These are phyloP conservation scores for Porpolomopsis calyptriformis DNA, from an alignment of 768 basidiomycete species.

Conservation along the genomic window DNA sequence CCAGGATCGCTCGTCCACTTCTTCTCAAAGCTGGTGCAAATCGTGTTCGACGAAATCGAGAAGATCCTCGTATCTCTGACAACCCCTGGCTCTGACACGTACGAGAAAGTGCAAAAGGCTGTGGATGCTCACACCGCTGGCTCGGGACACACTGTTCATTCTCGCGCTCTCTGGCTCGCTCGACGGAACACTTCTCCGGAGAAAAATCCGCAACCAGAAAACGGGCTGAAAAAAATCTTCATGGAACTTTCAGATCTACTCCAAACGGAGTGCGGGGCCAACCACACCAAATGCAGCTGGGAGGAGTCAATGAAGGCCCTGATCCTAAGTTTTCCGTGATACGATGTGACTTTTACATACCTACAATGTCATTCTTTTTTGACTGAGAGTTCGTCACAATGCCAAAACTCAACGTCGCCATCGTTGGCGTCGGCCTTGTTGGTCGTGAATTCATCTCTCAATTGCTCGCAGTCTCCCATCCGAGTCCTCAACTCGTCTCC, in stretches of 20 bases:
- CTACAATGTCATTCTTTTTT: not conserved
- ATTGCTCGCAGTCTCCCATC: constrained; percentile 53
- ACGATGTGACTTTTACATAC: not conserved
- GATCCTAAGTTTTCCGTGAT: constrained; percentile 53
- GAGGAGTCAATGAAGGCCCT: constrained; percentile 46
- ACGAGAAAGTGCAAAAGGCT: constrained; percentile 30
- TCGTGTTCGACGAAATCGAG: constrained; percentile 38
- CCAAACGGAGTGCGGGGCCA: constrained; percentile 36
- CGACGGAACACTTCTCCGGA: constrained; percentile 9
- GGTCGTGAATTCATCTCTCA: constrained; percentile 82
- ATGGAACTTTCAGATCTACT: constrained; percentile 21
- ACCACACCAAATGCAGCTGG: constrained; percentile 47
- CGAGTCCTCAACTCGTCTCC: constrained; percentile 48
- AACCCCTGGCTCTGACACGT: constrained; percentile 30
- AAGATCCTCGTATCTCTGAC: constrained; percentile 25
- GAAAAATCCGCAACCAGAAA: constrained; percentile 9
- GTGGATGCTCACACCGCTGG: constrained; percentile 27
- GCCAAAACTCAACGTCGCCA: constrained; percentile 46
- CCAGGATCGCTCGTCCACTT: constrained; percentile 73
- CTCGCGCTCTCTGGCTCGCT: not conserved
- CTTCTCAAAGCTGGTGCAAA: constrained; percentile 36
- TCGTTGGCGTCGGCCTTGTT: constrained; percentile 89
- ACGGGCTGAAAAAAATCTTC: constrained; percentile 24
- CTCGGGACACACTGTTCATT: not conserved
- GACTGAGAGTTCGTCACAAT: not conserved